phyloP scores from a whole-genome alignment of 345 rosid genomes.

The Salix koriyanagi region DNA sequence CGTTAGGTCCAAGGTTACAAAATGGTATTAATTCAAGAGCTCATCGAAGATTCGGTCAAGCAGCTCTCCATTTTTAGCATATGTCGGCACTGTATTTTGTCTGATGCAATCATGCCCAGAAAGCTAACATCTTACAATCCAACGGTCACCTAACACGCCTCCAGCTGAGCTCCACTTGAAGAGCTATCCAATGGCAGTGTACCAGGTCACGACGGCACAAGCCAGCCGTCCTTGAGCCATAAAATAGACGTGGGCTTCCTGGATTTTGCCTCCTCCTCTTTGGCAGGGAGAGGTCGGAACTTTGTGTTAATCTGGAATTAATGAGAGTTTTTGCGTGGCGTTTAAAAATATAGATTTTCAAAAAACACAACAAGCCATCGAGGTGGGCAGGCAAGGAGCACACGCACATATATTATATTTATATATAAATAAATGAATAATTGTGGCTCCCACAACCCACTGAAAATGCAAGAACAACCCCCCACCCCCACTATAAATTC shows the following conservation, averaged over 20 bases:
- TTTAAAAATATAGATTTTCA: no score
- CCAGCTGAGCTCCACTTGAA: background rate
- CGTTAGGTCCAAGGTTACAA: constrained; percentile 3
- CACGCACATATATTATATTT: no score
- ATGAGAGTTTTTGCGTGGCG: no score
- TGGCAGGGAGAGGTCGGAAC: background rate
- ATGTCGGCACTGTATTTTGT: no score
- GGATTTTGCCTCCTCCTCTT: constrained; percentile 3
- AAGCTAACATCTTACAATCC: background rate
- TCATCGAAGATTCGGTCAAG: background rate
- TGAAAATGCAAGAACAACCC: background rate
- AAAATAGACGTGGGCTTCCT: constrained; percentile 4
- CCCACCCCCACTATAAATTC: background rate
- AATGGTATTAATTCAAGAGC: background rate
- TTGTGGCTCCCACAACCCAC: constrained; percentile 18
- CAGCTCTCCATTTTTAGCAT: background rate
- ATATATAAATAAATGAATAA: background rate
- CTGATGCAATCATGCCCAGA: no score
- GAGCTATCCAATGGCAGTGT: background rate
- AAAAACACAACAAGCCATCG: background rate
- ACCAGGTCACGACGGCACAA: background rate
- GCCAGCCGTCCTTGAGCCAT: background rate
- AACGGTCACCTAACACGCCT: background rate
- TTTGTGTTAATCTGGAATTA: no score
- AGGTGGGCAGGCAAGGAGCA: background rate